These are phyloP conservation scores for Paramecium biaurelia DNA, from an alignment of 73 alveolate species.

Conservation along the genomic window DNA sequence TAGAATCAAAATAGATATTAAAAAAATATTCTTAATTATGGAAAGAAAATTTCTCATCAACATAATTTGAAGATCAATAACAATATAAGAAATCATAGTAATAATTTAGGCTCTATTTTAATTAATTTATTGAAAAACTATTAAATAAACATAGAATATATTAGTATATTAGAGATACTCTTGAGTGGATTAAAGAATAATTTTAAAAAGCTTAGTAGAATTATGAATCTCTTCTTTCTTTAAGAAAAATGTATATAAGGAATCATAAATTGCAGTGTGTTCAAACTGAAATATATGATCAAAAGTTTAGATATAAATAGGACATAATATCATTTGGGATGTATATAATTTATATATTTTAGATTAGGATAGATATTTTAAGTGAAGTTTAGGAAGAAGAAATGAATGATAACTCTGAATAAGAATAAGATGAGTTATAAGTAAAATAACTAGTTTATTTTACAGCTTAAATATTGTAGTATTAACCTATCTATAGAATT, in stretches of 20 bases:
- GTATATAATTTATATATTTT: neutral
- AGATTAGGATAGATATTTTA: conserved; percentile 1
- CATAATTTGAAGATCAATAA: neutral
- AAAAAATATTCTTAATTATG: neutral
- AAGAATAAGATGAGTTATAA: neutral
- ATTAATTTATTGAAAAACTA: neutral
- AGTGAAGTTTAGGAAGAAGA: neutral
- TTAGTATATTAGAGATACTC: neutral
- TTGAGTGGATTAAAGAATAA: neutral
- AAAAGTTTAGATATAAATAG: neutral
- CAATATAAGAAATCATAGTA: neutral
- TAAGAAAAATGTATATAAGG: neutral
- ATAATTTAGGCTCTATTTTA: neutral
- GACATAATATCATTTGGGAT: neutral
- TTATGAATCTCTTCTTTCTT: neutral
- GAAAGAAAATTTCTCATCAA: neutral
- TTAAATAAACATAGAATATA: neutral
- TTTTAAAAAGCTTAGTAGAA: neutral
- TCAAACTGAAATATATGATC: neutral
- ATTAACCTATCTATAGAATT: neutral
- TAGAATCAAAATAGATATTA: neutral
- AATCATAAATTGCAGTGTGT: neutral
- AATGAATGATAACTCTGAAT: neutral
- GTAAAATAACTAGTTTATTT: neutral
- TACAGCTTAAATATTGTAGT: neutral